A percentile compares a stretch with the other conserved stretches of the same genome.
phyloP scores from a whole-genome alignment of 768 basidiomycete species.

The Xerocomus spinulosus region DNA sequence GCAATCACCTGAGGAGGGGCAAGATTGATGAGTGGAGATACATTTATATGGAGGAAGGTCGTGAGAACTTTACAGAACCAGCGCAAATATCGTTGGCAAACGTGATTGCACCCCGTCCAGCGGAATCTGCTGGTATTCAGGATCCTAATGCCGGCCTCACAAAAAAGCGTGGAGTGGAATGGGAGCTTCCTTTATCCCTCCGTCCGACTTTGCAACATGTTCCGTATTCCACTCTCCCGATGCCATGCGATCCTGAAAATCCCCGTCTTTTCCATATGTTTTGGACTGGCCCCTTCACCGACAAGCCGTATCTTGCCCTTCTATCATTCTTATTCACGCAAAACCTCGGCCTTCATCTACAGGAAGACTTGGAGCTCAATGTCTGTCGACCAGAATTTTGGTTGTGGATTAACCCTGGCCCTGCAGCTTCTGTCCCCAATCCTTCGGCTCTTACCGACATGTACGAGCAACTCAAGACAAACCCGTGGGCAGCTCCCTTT shows the following conservation, averaged over 20 bases:
- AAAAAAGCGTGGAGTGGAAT: conserved; percentile 56
- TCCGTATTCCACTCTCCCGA: conserved; percentile 51
- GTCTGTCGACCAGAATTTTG: conserved; percentile 89
- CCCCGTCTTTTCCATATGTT: conserved; percentile 97
- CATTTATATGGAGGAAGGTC: conserved; percentile 68
- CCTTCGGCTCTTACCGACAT: conserved; percentile 77
- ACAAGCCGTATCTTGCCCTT: conserved; percentile 95
- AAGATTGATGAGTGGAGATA: conserved; percentile 84
- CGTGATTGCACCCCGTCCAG: conserved; percentile 29
- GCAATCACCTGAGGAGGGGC: conserved; percentile 66
- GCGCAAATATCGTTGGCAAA: conserved; percentile 30
- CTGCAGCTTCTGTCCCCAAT: conserved; percentile 85
- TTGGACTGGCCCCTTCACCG: conserved; percentile 98
- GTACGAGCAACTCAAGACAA: conserved; percentile 74
- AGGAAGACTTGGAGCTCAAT: conserved; percentile 36
- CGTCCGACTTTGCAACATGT: conserved; percentile 49
- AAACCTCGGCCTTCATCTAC: conserved; percentile 77
- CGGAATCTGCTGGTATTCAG: conserved; percentile 26
- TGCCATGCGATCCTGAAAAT: conserved; percentile 77
- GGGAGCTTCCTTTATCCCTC: conserved; percentile 51
- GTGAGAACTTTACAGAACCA: conserved; percentile 37
- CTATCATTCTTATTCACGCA: conserved; percentile 96
- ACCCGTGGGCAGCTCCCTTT: conserved; percentile 95
- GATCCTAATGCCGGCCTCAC: conserved; percentile 53
- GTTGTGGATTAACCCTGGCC: conserved; percentile 99